A percentile compares a stretch with the other conserved stretches of the same genome.
Conservation (phyloP, 2,329 filamentous ascomycete genomes). For the Botrytis squamosa region DNA sequence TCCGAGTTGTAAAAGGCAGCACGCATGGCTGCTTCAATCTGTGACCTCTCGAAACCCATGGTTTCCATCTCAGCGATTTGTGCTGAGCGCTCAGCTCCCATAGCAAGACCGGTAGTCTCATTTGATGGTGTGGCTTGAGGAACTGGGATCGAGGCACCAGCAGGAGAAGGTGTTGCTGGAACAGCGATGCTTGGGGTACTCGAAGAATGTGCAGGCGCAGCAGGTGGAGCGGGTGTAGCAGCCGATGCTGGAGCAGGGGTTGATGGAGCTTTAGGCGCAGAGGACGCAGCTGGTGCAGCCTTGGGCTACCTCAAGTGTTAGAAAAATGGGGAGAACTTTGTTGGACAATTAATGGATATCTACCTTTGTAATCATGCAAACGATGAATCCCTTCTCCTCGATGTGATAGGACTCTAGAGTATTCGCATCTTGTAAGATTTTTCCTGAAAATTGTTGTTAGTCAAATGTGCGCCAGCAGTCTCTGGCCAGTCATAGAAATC, state of each 20-base stretch:
- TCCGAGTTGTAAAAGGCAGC: conserved; percentile 97
- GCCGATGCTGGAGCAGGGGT: conserved; percentile 62
- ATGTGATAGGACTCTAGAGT: conserved; percentile 97
- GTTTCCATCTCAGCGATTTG: conserved; percentile 92
- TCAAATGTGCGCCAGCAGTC: conserved; percentile 20
- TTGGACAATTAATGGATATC: conserved; percentile 24
- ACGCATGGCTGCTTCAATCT: conserved; percentile 92
- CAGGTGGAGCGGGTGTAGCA: conserved; percentile 56
- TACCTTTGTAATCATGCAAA: conserved; percentile 98
- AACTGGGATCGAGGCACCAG: conserved; percentile 49
- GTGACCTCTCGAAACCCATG: conserved; percentile 88
- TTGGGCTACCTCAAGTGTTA: conserved; percentile 61
- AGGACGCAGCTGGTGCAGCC: conserved; percentile 44
- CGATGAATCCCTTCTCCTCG: conserved; percentile 98
- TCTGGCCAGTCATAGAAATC: not conserved
- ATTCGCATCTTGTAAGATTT: conserved; percentile 97
- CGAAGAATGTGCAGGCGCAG: conserved; percentile 61
- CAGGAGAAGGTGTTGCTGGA: conserved; percentile 49
- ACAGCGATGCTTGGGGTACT: conserved; percentile 50
- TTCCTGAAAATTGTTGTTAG: conserved; percentile 60
- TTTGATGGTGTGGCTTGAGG: conserved; percentile 52
- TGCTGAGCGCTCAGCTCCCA: conserved; percentile 77
- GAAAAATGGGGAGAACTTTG: conserved; percentile 21
- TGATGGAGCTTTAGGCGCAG: conserved; percentile 56
- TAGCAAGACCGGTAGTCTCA: conserved; percentile 78